These are phyloP conservation scores for Pseudonitzschia multiseries DNA, from an alignment of 108 stramenopile species.

Conservation along the genomic window DNA sequence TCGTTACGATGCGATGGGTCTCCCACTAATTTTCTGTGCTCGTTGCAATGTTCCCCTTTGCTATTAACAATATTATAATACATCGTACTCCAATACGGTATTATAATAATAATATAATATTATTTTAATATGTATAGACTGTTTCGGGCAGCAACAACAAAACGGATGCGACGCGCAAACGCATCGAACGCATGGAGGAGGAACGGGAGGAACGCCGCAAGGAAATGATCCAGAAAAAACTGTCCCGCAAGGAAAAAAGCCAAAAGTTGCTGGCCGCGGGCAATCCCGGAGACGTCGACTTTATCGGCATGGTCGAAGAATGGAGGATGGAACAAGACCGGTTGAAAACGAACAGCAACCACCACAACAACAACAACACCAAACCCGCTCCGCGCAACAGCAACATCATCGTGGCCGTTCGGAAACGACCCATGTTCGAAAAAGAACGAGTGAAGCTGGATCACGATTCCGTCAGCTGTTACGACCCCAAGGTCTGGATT, in stretches of 20 bases:
- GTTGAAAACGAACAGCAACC: conserved; percentile 26
- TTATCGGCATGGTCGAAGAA: conserved; percentile 87
- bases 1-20: no score
- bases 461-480: conserved; percentile 93
- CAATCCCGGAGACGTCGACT: conserved; percentile 98
- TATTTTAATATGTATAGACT: no score
- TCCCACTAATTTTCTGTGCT: no score
- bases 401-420: conserved; percentile 88
- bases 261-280: conserved; percentile 77
- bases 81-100: no score
- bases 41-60: no score
- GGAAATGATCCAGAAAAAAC: conserved; percentile 67
- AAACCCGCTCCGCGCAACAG: conserved; percentile 1
- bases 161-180: conserved; percentile 63
- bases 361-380: no score
- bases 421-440: conserved; percentile 82
- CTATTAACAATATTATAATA: no score
- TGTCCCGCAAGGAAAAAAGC: conserved; percentile 78
- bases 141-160: conserved; percentile 6
- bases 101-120: no score
- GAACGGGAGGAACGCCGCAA: conserved; percentile 85
- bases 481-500: conserved; percentile 91
- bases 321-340: conserved; percentile 75
- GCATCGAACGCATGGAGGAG: conserved; percentile 86
- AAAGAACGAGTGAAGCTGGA: conserved; percentile 81